Percentiles rank a stretch among this genome's conserved stretches.
Evolutionary conservation across 371 early-diverging fungal genomes (phyloP).

Genomic region (Mortierella sp.): DNA sequence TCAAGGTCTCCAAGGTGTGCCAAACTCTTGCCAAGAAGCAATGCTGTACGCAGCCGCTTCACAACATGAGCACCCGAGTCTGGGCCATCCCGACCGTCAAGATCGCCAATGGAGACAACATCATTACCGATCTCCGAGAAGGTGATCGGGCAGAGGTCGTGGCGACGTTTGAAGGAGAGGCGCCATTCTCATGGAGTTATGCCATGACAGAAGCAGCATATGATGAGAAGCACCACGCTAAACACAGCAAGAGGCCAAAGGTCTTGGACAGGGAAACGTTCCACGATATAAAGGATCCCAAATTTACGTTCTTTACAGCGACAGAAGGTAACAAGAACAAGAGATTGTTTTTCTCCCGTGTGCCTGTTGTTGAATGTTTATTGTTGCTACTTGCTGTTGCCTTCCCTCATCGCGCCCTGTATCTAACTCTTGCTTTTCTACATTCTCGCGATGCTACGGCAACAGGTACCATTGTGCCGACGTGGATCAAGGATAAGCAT

Average conservation of each 20-base stretch:
- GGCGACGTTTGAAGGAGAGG: conserved; percentile 42
- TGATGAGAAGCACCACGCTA: conserved; percentile 27
- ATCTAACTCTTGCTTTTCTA: neutral
- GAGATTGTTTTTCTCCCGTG: neutral
- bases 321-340: conserved; percentile 28
- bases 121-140: conserved; percentile 41
- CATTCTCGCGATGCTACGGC: too few species aligned
- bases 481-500: conserved; percentile 44
- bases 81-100: conserved; percentile 49
- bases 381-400: neutral
- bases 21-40: conserved; percentile 38
- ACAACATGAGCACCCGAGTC: conserved; percentile 26
- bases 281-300: conserved; percentile 18
- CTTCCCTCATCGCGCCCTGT: neutral
- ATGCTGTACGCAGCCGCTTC: conserved; percentile 38
- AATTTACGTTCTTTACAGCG: conserved; percentile 27
- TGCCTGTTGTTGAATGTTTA: neutral
- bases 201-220: conserved; percentile 30
- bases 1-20: conserved; percentile 40
- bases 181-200: conserved; percentile 49
- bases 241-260: conserved; percentile 20
- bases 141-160: conserved; percentile 42
- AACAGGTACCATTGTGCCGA: conserved; percentile 47
- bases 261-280: conserved; percentile 11
- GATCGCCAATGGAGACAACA: conserved; percentile 27